Percentiles rank a stretch among this genome's conserved stretches.
Conservation (phyloP, 495 filamentous ascomycete species). For the Annulohypoxylon stygium region DNA sequence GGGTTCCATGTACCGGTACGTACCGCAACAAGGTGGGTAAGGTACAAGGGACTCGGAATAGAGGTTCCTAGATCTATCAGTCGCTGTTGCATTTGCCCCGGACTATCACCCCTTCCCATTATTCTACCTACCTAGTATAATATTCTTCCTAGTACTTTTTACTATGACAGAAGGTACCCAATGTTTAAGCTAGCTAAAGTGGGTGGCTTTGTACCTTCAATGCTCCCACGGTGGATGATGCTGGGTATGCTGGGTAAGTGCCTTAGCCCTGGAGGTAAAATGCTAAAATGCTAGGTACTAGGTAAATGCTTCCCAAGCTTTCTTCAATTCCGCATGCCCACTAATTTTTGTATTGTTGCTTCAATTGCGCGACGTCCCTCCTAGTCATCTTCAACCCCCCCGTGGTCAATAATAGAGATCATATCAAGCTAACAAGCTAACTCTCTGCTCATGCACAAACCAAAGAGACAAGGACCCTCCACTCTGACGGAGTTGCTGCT, state of each 20-base stretch:
- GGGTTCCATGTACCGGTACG: constrained; percentile 41
- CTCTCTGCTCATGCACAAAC: constrained; percentile 19
- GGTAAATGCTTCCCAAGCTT: constrained; percentile 1
- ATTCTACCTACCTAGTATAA: not conserved
- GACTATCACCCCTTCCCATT: constrained; percentile 45
- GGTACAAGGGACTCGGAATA: constrained; percentile 40
- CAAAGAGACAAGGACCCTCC: constrained; percentile 14
- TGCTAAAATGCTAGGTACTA: not conserved
- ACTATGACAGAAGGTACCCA: constrained; percentile 31
- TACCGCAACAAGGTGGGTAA: constrained; percentile 31
- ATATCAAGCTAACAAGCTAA: constrained; percentile 30
- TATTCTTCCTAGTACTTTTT: constrained; percentile 7
- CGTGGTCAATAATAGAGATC: constrained; percentile 26
- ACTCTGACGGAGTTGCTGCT: not conserved
- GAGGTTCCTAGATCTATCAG: constrained; percentile 47
- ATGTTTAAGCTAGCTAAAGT: constrained; percentile 40
- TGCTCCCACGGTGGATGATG: too few species aligned
- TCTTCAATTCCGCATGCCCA: constrained; percentile 23
- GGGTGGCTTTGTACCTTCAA: constrained; percentile 35
- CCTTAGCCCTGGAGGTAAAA: too few species aligned
- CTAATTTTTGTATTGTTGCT: constrained; percentile 37
- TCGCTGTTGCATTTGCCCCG: constrained; percentile 49
- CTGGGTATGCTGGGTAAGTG: not conserved
- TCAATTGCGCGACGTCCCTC: constrained; percentile 38
- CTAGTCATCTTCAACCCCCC: constrained; percentile 9